Evolutionary conservation across 2,329 filamentous ascomycete species (phyloP), one percentile per base, ranked within the genome.

Genomic region (Colletotrichum sp.): DNA sequence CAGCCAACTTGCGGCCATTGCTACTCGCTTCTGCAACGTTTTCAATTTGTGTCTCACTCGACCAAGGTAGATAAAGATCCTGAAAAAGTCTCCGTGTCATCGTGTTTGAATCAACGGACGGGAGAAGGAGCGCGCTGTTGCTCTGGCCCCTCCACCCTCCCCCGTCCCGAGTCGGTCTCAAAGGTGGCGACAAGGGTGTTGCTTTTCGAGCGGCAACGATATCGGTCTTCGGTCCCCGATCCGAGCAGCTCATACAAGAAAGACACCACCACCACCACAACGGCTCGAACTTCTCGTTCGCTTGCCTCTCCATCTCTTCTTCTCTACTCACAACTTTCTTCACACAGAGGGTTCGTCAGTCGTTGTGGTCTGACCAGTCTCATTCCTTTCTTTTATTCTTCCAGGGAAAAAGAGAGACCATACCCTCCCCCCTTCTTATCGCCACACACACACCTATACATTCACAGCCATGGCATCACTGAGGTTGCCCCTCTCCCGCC

Each of bases 401-500:
- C 3, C 18, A 48, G 43, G 43, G 43, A 48, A 48, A 48, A 21
- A 48, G 43, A 48, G 43, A 24, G 34, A 65, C 10, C 8, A 43
- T 43, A 68, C 63, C 57, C 15, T n/a, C 12, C 36, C 55, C 18
- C n/a, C 28, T 36, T 55, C 38, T 60, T 67, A 36, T 34, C 57
- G n/a, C 63, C 38, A 65, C 77, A 48, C 43, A 21, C 43, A 21
- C 2, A 4, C 43, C 43, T 48, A 48, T 10, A 48, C 43, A 48
- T 21, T 12, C 43, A 67, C 24, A 69, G 55, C 60, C 28, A 78
- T 78, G 77, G 77, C 77, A 70, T 78, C 77, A 28, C 60, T 77
- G 60, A 77, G 77, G 38, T 57, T 73, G 72, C 57, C 72, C 67
- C 72, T 77, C 72, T 66, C 75, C 70, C 77, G 77, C 75, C 75